Percentiles rank a stretch among this genome's conserved stretches.
phyloP scores from a whole-genome alignment of 768 basidiomycete species.

The Macrolepiota fuliginosa region DNA sequence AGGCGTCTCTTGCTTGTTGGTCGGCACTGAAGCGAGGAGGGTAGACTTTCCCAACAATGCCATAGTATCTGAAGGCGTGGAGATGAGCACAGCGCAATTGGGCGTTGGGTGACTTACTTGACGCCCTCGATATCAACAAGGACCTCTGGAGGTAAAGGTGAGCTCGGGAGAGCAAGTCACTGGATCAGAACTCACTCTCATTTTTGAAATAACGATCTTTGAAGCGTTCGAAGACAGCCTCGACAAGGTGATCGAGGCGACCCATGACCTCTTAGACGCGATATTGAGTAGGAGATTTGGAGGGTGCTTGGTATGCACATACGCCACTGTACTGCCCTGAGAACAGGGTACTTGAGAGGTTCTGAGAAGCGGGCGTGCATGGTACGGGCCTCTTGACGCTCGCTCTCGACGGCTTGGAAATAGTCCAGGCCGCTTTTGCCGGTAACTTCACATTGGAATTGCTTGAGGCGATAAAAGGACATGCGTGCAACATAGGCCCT shows the following conservation, averaged over 20 bases:
- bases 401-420: constrained; percentile 91
- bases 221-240: constrained; percentile 93
- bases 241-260: constrained; percentile 91
- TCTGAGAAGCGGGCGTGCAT: constrained; percentile 92
- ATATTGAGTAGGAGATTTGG: constrained; percentile 15
- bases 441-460: constrained; percentile 97
- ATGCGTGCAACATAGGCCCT: constrained; percentile 86
- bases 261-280: constrained; percentile 84
- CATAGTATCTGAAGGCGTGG: constrained; percentile 65
- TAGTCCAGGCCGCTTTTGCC: constrained; percentile 93
- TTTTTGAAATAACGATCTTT: constrained; percentile 91
- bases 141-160: constrained; percentile 52
- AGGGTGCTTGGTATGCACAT: constrained; percentile 35
- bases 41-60: constrained; percentile 75
- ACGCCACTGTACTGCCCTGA: constrained; percentile 97
- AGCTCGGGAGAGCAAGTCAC: constrained; percentile 17
- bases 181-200: constrained; percentile 65
- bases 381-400: constrained; percentile 83
- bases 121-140: constrained; percentile 85
- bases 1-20: constrained; percentile 45
- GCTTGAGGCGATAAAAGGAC: constrained; percentile 91
- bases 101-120: constrained; percentile 51
- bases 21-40: constrained; percentile 57
- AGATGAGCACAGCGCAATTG: constrained; percentile 8
- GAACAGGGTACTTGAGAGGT: constrained; percentile 86